phyloP scores from a whole-genome alignment of 306 rosid species.

The Pyrus bretschneideri region DNA sequence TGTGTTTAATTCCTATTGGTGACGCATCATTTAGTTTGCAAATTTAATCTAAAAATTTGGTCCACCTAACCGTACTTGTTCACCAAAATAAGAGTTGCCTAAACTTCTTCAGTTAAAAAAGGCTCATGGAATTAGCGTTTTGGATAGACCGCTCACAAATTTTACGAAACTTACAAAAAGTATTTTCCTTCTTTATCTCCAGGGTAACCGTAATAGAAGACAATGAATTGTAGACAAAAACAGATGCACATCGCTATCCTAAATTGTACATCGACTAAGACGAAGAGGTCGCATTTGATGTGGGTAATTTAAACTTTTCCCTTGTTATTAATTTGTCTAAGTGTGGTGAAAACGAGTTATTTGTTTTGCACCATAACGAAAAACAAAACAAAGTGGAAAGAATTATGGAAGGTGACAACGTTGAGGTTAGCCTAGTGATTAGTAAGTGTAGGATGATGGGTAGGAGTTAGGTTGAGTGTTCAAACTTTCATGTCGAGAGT shows the following conservation, averaged over 20 bases:
- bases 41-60: no score
- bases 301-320: neutral
- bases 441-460: neutral
- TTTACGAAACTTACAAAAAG: neutral
- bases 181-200: neutral
- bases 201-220: neutral
- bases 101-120: neutral
- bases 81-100: neutral
- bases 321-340: neutral
- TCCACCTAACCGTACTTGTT: no score
- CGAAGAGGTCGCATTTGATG: neutral
- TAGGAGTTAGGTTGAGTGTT: neutral
- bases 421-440: neutral
- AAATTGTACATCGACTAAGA: neutral
- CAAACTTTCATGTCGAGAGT: no score
- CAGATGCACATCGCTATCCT: neutral
- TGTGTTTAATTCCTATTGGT: rapidly evolving
- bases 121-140: no score
- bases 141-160: neutral
- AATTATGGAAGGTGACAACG: neutral
- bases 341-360: neutral
- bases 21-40: no score
- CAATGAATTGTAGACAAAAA: neutral
- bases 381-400: neutral
- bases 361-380: neutral